phyloP scores from a whole-genome alignment of 2,329 filamentous ascomycete genomes.

The Aureobasidium namibiae region DNA sequence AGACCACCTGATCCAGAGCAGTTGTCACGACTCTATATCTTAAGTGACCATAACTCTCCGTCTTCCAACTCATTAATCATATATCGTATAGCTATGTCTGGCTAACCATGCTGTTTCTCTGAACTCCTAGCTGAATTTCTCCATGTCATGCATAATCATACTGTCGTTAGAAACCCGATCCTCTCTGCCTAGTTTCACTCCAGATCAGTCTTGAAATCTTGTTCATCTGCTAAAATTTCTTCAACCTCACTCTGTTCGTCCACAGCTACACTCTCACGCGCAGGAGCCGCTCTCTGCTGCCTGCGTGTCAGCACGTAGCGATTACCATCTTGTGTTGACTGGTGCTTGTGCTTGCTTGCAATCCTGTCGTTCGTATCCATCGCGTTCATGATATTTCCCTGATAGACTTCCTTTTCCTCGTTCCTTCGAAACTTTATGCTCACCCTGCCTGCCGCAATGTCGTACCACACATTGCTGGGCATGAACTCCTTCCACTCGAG shows the following conservation, averaged over 20 bases:
- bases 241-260: background rate
- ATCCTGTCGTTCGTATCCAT: background rate
- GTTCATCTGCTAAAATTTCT: background rate
- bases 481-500: slow-evolving; percentile 20
- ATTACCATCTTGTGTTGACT: background rate
- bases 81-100: background rate
- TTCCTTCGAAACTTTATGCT: slow-evolving; percentile 16
- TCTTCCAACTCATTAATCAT: background rate
- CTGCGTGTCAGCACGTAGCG: background rate
- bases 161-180: background rate
- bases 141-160: background rate
- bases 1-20: background rate
- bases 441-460: slow-evolving; percentile 24
- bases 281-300: background rate
- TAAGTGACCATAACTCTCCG: background rate
- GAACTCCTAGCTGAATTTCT: background rate
- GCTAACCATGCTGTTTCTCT: background rate
- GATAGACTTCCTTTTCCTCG: background rate
- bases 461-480: slow-evolving; percentile 20
- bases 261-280: background rate
- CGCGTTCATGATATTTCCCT: background rate
- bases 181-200: background rate
- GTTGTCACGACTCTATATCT: background rate
- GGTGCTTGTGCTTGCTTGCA: background rate
- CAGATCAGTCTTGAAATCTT: background rate